Evolutionary conservation across 2,329 filamentous ascomycete genomes (phyloP).

Genomic region (Aspergillus pseudonomiae): DNA sequence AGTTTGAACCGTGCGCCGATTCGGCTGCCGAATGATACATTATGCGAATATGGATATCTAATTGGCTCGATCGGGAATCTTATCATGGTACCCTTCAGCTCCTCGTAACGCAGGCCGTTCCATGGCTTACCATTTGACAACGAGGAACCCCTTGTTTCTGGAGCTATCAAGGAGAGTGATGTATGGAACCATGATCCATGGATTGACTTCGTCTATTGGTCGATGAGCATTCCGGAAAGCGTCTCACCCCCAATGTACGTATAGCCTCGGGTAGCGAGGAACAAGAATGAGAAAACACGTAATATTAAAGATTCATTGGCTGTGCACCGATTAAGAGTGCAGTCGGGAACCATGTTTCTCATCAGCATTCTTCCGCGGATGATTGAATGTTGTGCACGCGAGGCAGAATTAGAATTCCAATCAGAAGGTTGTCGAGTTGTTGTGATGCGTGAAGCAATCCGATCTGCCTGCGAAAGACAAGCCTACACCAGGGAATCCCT

Average conservation of each 20-base stretch:
- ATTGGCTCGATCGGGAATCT: not conserved
- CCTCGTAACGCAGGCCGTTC: not conserved
- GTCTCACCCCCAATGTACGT: not conserved
- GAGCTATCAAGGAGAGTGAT: not conserved
- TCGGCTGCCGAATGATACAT: not conserved
- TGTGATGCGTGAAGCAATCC: not conserved
- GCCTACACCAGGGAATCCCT: too few species aligned
- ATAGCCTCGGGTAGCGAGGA: not conserved
- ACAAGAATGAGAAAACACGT: not conserved
- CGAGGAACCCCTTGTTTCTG: not conserved
- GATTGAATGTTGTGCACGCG: not conserved
- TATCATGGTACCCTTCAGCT: not conserved
- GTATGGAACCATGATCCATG: not conserved
- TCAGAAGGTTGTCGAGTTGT: not conserved
- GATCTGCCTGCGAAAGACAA: not conserved
- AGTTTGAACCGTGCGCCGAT: not conserved
- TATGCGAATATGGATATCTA: not conserved
- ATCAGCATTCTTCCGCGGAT: not conserved
- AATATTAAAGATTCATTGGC: not conserved
- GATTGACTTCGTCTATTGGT: not conserved
- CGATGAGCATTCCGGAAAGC: not conserved
- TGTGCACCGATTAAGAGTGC: not conserved
- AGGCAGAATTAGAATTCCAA: not conserved
- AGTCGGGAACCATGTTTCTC: not conserved
- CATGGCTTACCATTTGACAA: not conserved